phyloP scores from a whole-genome alignment of 805 yeast species.

The Myxozyma kluyveri region DNA sequence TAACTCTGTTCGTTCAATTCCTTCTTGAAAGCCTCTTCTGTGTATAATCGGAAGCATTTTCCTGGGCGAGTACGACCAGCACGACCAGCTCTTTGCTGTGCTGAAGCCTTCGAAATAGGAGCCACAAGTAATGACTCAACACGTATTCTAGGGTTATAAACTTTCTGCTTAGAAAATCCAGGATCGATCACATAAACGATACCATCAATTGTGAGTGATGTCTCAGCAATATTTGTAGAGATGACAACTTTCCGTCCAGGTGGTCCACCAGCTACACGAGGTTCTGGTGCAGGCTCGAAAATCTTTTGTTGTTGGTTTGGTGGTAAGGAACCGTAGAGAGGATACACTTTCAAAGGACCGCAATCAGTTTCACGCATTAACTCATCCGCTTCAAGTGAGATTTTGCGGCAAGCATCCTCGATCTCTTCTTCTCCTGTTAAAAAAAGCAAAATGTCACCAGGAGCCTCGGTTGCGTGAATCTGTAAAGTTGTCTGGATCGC shows the following conservation, averaged over 20 bases:
- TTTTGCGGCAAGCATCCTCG: slow-evolving; percentile 91
- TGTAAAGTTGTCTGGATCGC: slow-evolving; percentile 94
- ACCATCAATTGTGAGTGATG: slow-evolving; percentile 96
- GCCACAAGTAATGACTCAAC: slow-evolving; percentile 92
- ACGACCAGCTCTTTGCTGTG: slow-evolving; percentile 99
- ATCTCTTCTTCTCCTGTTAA: slow-evolving; percentile 97
- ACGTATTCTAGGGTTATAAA: slow-evolving; percentile 91
- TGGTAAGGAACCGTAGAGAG: slow-evolving; percentile 93
- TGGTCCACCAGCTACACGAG: slow-evolving; percentile 68
- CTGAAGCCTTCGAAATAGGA: slow-evolving; percentile 94
- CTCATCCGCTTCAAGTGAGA: slow-evolving; percentile 84
- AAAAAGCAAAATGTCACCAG: slow-evolving; percentile 83
- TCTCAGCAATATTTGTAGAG: slow-evolving; percentile 95
- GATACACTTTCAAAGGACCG: slow-evolving; percentile 88
- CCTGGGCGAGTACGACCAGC: slow-evolving; percentile 99
- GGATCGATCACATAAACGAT: slow-evolving; percentile 97
- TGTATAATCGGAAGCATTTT: slow-evolving; percentile 91
- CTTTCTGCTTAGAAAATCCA: slow-evolving; percentile 94
- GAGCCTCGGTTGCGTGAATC: slow-evolving; percentile 94
- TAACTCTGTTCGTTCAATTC: slow-evolving; percentile 93
- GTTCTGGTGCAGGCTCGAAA: slow-evolving; percentile 83
- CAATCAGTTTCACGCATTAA: slow-evolving; percentile 81
- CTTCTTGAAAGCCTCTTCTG: slow-evolving; percentile 93
- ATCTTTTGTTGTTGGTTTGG: slow-evolving; percentile 93
- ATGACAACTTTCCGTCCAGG: slow-evolving; percentile 95